Base-by-base conservation (phyloP, 2,329 filamentous ascomycete genomes). In the Neoscytalidium dimidiatum region DNA sequence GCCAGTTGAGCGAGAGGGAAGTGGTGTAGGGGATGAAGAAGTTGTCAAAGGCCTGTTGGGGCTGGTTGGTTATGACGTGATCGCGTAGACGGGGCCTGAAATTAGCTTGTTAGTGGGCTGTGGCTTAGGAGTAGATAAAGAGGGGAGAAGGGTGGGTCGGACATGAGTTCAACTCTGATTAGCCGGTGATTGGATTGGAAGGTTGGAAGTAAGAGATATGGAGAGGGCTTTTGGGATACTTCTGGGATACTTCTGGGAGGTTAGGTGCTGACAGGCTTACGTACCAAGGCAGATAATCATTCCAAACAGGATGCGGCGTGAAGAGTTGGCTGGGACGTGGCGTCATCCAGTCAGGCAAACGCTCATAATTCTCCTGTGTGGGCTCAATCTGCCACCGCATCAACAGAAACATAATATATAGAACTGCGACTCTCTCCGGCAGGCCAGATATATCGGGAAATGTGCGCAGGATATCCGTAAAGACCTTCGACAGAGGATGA, bases 381-480 rank as follows among this genome's bases (percentile, higher is more conserved):
- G 92, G 92, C 29, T 86, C 86, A 64, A 96, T 90, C 74, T 92
- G 88, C 92, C 93, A 97, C 46, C 80, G 78, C 89, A 95, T 92
- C 68, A 93, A 74, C 33, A 94, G 84, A 77, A 96, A 96, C 91
- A 96, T 96, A 73, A 90, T 81, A 75, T 94, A 96, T 7, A 96
- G 83, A 6, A 92, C 87, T 8, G 90, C 92, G 0, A 96, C 87
- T 71, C 91, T 90, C 77, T 96, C 92, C 0, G 93, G 92, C 0
- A 96, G 83, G n/a, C 83, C 84, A 3, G 85, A 86, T 31, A 97
- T 87, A 70, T 91, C 89, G 0, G 92, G 92, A 70, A 96, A 96
- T n/a, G 90, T 92, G 68, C 86, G 84, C 11, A 96, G 82, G 66
- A 96, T 92, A 75, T 96, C 92, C 46, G 91, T 94, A 73, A 96